Evolutionary conservation across 2,329 filamentous ascomycete genomes (phyloP).

Genomic region (Dothistroma pini): DNA sequence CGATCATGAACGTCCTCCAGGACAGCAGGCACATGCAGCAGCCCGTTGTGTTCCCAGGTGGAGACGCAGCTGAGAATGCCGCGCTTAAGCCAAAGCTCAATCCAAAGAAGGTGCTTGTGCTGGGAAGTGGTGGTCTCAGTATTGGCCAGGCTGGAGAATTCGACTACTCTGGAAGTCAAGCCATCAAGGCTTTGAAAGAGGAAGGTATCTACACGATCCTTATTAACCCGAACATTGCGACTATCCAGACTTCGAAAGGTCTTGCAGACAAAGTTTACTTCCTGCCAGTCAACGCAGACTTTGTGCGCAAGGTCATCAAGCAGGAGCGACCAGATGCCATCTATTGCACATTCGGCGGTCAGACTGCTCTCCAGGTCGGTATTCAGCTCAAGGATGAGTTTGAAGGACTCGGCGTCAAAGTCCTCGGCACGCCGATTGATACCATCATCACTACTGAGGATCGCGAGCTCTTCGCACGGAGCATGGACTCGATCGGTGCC

Average conservation of each 20-base stretch:
- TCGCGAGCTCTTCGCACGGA: slow-evolving; percentile 92
- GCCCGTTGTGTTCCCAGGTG: slow-evolving; percentile 84
- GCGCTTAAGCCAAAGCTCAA: slow-evolving; percentile 71
- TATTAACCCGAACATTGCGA: slow-evolving; percentile 99
- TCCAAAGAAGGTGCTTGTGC: slow-evolving; percentile 90
- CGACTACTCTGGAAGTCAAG: slow-evolving; percentile 96
- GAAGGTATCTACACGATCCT: slow-evolving; percentile 97
- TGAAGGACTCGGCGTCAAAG: slow-evolving; percentile 83
- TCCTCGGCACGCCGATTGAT: slow-evolving; percentile 92
- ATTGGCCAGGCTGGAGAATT: slow-evolving; percentile 99
- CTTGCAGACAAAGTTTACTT: slow-evolving; percentile 99
- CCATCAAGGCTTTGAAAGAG: slow-evolving; percentile 96
- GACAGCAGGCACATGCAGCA: slow-evolving; percentile 64
- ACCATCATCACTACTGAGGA: slow-evolving; percentile 99
- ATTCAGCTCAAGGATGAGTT: slow-evolving; percentile 98
- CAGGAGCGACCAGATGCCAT: slow-evolving; percentile 94
- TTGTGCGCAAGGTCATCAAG: slow-evolving; percentile 94
- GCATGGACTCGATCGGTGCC: slow-evolving; percentile 97
- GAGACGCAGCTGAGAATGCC: slow-evolving; percentile 73
- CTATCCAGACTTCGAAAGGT: slow-evolving; percentile 97
- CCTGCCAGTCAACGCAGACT: slow-evolving; percentile 92
- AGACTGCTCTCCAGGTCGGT: slow-evolving; percentile 93
- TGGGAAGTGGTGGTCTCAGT: slow-evolving; percentile 90
- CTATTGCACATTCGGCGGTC: slow-evolving; percentile 95
- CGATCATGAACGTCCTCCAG: slow-evolving; percentile 68